A percentile compares a stretch with the other conserved stretches of the same genome.
These are phyloP conservation scores for Podaxis sp. DNA, from an alignment of 768 basidiomycete genomes.

Conservation along the genomic window DNA sequence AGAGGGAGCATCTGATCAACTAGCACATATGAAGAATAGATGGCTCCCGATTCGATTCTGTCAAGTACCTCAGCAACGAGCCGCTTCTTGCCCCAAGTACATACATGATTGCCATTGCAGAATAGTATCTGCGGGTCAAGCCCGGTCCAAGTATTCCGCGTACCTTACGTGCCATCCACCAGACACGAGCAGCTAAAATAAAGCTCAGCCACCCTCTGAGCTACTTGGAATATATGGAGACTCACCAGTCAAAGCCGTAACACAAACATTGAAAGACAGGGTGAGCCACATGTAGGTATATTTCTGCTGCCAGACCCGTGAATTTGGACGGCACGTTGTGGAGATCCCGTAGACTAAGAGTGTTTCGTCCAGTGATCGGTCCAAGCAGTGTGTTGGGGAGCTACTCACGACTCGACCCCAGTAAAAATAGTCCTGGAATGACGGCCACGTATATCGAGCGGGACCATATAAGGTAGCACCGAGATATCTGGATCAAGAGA, in stretches of 20 bases:
- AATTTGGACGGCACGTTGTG: constrained; percentile 21
- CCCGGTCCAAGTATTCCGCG: constrained; percentile 25
- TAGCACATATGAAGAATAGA: constrained; percentile 27
- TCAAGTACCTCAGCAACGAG: background rate
- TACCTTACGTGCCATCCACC: constrained; percentile 29
- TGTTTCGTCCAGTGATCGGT: background rate
- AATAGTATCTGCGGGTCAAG: constrained; percentile 29
- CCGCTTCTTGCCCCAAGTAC: constrained; percentile 10
- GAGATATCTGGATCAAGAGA: constrained; percentile 21
- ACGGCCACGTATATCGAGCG: constrained; percentile 25
- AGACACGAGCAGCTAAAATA: constrained; percentile 31
- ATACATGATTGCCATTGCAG: constrained; percentile 35
- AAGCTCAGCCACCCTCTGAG: background rate
- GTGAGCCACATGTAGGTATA: constrained; percentile 33
- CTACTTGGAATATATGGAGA: background rate
- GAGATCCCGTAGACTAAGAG: background rate
- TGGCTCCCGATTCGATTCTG: constrained; percentile 37
- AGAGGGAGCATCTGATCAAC: background rate
- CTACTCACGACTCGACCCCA: constrained; percentile 31
- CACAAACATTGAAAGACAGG: constrained; percentile 30
- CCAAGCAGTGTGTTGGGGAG: background rate
- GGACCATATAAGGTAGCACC: constrained; percentile 39
- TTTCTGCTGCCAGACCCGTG: constrained; percentile 13
- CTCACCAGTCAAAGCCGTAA: constrained; percentile 34
- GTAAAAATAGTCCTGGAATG: constrained; percentile 26